Evolutionary conservation across 495 filamentous ascomycete species (phyloP).

Genomic region (Xylaria acuta): DNA sequence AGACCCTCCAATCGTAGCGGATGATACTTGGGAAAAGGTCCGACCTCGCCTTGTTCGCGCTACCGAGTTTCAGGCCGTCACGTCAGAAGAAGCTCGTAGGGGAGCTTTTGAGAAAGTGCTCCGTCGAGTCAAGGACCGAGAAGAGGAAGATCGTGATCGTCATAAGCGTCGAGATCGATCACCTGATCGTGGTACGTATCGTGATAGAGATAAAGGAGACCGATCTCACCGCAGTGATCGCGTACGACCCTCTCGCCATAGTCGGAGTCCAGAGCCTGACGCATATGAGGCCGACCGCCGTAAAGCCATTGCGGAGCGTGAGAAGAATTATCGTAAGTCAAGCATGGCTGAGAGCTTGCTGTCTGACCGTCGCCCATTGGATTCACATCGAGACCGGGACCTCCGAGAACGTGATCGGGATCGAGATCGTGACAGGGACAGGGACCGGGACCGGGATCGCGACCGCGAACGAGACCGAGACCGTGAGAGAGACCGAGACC

Average conservation of each 20-base stretch:
- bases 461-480: conserved; percentile 37
- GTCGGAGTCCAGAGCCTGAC: conserved; percentile 83
- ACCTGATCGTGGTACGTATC: conserved; percentile 63
- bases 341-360: conserved; percentile 69
- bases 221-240: conserved; percentile 65
- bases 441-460: conserved; percentile 40
- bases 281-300: conserved; percentile 88
- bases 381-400: conserved; percentile 60
- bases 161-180: conserved; percentile 65
- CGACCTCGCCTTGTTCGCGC: conserved; percentile 76
- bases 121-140: conserved; percentile 86
- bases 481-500: conserved; percentile 54
- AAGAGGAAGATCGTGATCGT: conserved; percentile 85
- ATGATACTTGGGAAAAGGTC: conserved; percentile 87
- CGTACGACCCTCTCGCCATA: conserved; percentile 59
- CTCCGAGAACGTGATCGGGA: conserved; percentile 54
- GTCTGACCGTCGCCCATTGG: conserved; percentile 55
- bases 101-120: conserved; percentile 92
- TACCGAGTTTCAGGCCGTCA: conserved; percentile 81
- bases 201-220: conserved; percentile 66
- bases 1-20: conserved; percentile 78
- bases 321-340: conserved; percentile 82
- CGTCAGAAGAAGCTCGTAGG: conserved; percentile 80
- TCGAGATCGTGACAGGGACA: conserved; percentile 53
- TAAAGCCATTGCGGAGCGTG: conserved; percentile 84